Evolutionary conservation across 148 eudicot species (phyloP).

Genomic region (Euryodendron excelsum): DNA sequence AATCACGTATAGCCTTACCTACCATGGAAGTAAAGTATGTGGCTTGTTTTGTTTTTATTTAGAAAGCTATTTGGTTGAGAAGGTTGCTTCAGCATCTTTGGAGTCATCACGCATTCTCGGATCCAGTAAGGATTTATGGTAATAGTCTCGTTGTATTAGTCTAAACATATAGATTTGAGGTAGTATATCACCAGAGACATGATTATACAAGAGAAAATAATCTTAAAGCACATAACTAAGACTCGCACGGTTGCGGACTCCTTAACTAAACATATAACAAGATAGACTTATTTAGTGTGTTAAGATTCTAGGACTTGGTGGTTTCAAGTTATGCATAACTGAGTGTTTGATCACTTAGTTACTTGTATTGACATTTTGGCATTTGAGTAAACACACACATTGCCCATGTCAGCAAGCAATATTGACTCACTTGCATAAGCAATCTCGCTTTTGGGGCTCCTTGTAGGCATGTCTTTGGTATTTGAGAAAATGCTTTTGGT

Average conservation of each 20-base stretch:
- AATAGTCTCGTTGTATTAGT: neutral
- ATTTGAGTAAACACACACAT: too few species aligned
- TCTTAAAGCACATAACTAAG: neutral
- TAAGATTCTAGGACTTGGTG: neutral
- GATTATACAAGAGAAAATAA: too few species aligned
- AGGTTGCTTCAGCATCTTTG: neutral
- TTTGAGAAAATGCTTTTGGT: neutral
- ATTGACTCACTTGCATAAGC: too few species aligned
- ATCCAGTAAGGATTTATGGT: neutral
- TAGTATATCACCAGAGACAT: neutral
- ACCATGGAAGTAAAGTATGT: too few species aligned
- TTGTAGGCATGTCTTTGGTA: neutral
- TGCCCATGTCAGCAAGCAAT: neutral
- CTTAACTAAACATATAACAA: too few species aligned
- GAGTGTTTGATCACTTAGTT: neutral
- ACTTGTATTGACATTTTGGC: neutral
- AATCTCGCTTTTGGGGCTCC: neutral
- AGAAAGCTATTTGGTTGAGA: too few species aligned
- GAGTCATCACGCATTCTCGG: neutral
- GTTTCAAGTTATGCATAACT: neutral
- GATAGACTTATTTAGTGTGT: too few species aligned
- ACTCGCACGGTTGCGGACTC: neutral
- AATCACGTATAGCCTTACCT: neutral
- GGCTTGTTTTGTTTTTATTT: neutral
- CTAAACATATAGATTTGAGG: neutral